Evolutionary conservation across 108 stramenopile species (phyloP).

Genomic region (Cyclotella atomus): DNA sequence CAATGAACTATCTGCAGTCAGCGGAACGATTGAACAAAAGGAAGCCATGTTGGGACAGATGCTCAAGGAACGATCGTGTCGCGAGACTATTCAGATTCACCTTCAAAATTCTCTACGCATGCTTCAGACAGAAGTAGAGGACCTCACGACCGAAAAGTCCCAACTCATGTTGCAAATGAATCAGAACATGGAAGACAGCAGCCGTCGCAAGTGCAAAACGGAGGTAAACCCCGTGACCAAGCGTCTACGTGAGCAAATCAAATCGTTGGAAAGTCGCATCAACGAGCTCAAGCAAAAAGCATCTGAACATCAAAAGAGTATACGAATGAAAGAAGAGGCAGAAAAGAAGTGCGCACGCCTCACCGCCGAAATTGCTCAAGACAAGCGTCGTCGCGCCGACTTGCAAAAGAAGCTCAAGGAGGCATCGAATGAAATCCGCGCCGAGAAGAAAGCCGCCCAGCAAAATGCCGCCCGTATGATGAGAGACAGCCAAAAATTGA

Average conservation of each 20-base stretch:
- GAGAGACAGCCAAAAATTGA: constrained; percentile 56
- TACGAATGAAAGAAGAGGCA: constrained; percentile 56
- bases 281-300: constrained; percentile 53
- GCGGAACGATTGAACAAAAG: constrained; percentile 59
- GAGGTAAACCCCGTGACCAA: constrained; percentile 34
- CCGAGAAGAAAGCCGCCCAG: constrained; percentile 62
- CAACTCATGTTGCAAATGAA: constrained; percentile 35
- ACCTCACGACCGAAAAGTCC: constrained; percentile 49
- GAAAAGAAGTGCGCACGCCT: constrained; percentile 58
- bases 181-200: constrained; percentile 14
- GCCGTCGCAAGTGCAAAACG: constrained; percentile 34
- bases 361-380: constrained; percentile 52
- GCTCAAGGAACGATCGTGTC: constrained; percentile 53
- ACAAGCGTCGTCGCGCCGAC: constrained; percentile 60
- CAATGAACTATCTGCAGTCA: constrained; percentile 54
- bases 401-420: constrained; percentile 66
- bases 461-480: constrained; percentile 56
- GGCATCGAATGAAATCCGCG: constrained; percentile 45
- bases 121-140: constrained; percentile 60
- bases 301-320: constrained; percentile 53
- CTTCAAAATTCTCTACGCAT: constrained; percentile 50
- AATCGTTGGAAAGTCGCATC: constrained; percentile 49
- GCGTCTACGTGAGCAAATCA: constrained; percentile 44
- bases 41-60: constrained; percentile 57
- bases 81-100: constrained; percentile 56